Percentiles rank a stretch among this genome's conserved stretches.
Conservation (phyloP, 352 stramenopile species). For the Globisporangium spinosum region DNA sequence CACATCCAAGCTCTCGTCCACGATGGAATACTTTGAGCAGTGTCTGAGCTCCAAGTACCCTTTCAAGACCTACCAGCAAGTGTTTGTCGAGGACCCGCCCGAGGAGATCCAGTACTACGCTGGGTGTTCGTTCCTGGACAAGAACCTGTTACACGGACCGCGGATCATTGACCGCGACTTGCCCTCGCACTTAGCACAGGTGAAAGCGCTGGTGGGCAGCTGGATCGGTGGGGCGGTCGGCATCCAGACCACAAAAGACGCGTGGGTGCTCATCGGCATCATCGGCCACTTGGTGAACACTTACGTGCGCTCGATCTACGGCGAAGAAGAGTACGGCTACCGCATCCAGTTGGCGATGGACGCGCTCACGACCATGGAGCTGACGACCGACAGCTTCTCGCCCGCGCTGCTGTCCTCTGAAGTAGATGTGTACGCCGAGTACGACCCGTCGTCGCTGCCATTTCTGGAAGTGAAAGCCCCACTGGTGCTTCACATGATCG, state of each 20-base stretch:
- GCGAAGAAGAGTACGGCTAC: conserved; percentile 83
- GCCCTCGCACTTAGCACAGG: conserved; percentile 76
- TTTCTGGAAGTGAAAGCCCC: conserved; percentile 82
- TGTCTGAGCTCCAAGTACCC: conserved; percentile 67
- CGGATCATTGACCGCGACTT: conserved; percentile 81
- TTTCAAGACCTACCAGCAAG: conserved; percentile 86
- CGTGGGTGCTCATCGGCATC: conserved; percentile 79
- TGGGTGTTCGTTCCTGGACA: conserved; percentile 65
- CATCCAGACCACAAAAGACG: conserved; percentile 83
- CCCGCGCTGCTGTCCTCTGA: conserved; percentile 65
- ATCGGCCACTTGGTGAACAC: conserved; percentile 81
- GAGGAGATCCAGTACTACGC: conserved; percentile 71
- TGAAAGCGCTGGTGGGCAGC: conserved; percentile 72
- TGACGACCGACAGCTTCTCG: conserved; percentile 61
- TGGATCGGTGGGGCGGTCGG: conserved; percentile 78
- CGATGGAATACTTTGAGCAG: conserved; percentile 78
- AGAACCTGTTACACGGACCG: conserved; percentile 71
- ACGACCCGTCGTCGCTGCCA: conserved; percentile 63
- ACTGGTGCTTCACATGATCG: conserved; percentile 86
- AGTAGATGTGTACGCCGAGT: conserved; percentile 83
- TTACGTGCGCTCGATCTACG: conserved; percentile 76
- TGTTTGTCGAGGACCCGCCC: conserved; percentile 82
- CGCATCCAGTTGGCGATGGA: conserved; percentile 85
- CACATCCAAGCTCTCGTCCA: conserved; percentile 65
- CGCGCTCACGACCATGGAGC: conserved; percentile 80